These are phyloP conservation scores for Gossypium schwendimanii DNA, from an alignment of 441 rosid genomes.

Conservation along the genomic window DNA sequence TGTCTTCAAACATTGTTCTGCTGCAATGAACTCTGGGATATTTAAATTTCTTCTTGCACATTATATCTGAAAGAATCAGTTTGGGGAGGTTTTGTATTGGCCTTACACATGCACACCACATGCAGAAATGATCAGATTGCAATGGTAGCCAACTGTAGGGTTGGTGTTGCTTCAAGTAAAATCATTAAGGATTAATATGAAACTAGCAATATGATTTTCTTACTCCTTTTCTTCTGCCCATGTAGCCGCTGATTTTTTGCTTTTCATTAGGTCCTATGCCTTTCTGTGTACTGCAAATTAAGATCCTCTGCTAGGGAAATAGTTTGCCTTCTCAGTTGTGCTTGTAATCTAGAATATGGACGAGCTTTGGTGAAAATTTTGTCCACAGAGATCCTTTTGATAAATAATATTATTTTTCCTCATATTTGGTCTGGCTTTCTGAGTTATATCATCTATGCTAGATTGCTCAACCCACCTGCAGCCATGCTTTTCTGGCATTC, in stretches of 20 bases:
- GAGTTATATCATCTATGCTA: background rate
- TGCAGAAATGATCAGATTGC: background rate
- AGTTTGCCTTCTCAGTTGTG: background rate
- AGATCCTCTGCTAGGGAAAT: background rate
- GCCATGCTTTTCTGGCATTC: conserved; percentile 3
- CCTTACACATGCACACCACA: background rate
- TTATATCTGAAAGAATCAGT: background rate
- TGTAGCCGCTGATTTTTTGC: background rate
- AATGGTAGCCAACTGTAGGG: background rate
- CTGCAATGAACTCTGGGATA: background rate
- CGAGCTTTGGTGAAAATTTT: background rate
- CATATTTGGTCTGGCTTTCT: background rate
- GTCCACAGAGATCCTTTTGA: background rate
- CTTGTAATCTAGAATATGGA: background rate
- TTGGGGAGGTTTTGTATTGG: background rate
- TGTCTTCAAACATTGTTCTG: background rate
- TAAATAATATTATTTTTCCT: background rate
- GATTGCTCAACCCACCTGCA: background rate
- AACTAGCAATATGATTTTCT: background rate
- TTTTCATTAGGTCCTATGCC: background rate
- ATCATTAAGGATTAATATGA: conserved; percentile 3
- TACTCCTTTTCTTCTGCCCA: background rate
- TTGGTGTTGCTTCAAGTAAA: background rate
- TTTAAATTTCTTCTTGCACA: background rate
- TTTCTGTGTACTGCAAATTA: background rate